phyloP scores from a whole-genome alignment of 495 filamentous ascomycete species.

The Apiosordaria backusii region DNA sequence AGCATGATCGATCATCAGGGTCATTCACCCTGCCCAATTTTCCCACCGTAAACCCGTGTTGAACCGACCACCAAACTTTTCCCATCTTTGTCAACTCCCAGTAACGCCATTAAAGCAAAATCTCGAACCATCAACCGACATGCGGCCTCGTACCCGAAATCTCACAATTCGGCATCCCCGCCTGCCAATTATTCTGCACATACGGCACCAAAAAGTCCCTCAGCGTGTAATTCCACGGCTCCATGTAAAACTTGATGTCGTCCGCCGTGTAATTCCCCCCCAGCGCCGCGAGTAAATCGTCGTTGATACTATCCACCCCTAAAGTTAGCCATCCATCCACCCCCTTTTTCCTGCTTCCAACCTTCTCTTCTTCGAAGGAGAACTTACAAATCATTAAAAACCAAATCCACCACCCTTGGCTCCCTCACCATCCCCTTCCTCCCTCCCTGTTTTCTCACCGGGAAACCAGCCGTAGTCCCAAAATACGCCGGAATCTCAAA shows the following conservation, averaged over 20 bases:
- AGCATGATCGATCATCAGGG: too few species aligned
- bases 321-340: neutral
- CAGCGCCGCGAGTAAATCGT: neutral
- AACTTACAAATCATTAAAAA: conserved; percentile 10
- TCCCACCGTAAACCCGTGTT: neutral
- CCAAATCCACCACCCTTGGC: conserved; percentile 4
- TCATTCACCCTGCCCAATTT: neutral
- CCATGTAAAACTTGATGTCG: neutral
- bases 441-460: neutral
- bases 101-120: neutral
- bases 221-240: neutral
- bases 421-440: neutral
- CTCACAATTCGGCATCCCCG: neutral
- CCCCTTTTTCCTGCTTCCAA: neutral
- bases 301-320: conserved; percentile 1
- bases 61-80: neutral
- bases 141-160: neutral
- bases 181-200: conserved; percentile 1
- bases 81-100: neutral
- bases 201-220: conserved; percentile 4
- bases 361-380: neutral
- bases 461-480: neutral
- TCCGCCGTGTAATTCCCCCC: neutral
- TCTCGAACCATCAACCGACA: neutral
- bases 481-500: conserved; percentile 2